Evolutionary conservation across 2,329 filamentous ascomycete genomes (phyloP), one percentile per base, ranked within the genome.

Genomic region (Chaetomium globosum): DNA sequence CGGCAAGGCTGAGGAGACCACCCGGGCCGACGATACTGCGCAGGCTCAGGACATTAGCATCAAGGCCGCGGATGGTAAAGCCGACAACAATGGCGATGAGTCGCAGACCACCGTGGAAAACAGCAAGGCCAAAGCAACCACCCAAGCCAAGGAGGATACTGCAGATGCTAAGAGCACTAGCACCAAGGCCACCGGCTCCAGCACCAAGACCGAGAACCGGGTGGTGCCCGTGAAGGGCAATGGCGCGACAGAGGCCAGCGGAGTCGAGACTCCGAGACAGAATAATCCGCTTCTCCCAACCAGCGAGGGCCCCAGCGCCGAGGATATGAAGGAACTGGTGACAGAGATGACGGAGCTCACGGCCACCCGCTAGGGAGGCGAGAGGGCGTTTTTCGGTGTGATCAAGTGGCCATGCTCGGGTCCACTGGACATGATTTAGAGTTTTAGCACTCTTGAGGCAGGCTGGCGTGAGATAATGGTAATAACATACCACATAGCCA

Each of bases 301-400:
- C 19, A 3, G 9, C 21, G 21, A 51, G n/a, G 43, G 46, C 12
- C 30, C 30, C 12, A 23, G 26, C 10, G 57, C 57, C 39, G 10
- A 31, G 23, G 57, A 61, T 4, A 31, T 60, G 51, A 43, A 52
- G 30, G 51, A 57, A 1, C 51, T 66, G 46, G 56, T 26, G 23
- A 16, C 31, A 21, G 60, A 49, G n/a, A 30, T 57, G 7, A 51
- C 57, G 43, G 31, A 53, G 30, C 48, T 65, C 21, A 58, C 26
- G 33, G 19, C 54, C 19, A 9, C 23, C 16, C 9, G 48, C 8
- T 65, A 53, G 48, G n/a, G 1, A 5, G n/a, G 43, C 5, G 26
- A 19, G 10, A 4, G 53, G 26, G 21, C 9, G 26, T 36, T 52
- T 30, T 13, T 48, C 26, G 23, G 7, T 4, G 16, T 13, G 26